Base-by-base conservation (phyloP, 163 green algal species). In the Chlorella variabilis region DNA sequence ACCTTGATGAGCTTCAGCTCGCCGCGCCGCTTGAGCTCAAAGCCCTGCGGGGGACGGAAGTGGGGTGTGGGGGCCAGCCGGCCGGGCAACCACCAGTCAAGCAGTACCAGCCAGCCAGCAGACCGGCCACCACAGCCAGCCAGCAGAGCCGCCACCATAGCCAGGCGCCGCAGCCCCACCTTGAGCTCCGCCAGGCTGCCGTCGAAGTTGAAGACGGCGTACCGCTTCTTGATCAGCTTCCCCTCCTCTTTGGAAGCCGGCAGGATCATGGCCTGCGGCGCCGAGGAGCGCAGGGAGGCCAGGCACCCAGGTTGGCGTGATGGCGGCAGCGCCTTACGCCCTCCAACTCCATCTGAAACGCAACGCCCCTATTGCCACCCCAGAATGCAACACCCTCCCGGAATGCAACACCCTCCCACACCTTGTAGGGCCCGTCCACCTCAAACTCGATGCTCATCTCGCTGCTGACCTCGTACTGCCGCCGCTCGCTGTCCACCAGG, bases 1-100 rank as follows among this genome's bases (percentile, higher is more conserved):
- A 97, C 88, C 90, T 99, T 99, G 89, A 99, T 98, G 15, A 99
- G 92, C 93, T 99, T 99, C 27, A 99, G 94, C 94, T 99, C 97
- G 1, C 97, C 97, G 31, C 97, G 90, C 0, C 97, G 92, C 90
- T 99, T 99, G 34, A 99, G 90, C 92, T 99, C 97, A 91, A 99
- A 99, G 25, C 97, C 97, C 84, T 88, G 83, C 31, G 38, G 20
- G 4, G n/a, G 59, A 21, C 4, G 54, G 54, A n/a, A 29, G 54
- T n/a, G 18, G 54, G 15, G 54, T 31, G 54, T 29, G 20, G 13
- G 23, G 54, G 15, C 9, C n/a, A n/a, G n/a, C n/a, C n/a, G n/a
- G n/a, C n/a, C n/a, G n/a, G n/a, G n/a, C n/a, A n/a, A n/a, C n/a
- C n/a, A n/a, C n/a, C n/a, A n/a, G n/a, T n/a, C n/a, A n/a, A n/a